Evolutionary conservation across 805 yeast genomes (phyloP), one percentile per base, ranked within the genome.

Genomic region (Candida ficus): DNA sequence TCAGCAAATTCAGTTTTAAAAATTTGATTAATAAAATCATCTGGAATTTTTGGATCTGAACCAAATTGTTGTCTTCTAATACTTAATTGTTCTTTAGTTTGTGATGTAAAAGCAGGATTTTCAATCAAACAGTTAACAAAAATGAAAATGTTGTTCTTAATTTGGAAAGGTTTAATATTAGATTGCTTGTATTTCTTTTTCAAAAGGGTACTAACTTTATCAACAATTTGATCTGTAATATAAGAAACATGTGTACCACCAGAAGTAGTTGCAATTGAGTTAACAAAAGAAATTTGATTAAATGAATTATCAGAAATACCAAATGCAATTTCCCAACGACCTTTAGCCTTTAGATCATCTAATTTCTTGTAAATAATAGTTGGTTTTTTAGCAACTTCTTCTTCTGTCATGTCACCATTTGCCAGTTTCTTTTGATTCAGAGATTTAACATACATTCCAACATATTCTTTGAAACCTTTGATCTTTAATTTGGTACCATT

Each of bases 71-170:
- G 71, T 0, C 80, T 80, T 58, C 93, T 80, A 1, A 98, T 88
- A 19, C 96, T 90, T 54, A 93, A 67, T 58, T 89, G 96, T 61
- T 93, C 99, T 57, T 93, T 93, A 0, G 99, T 93, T 66, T 93
- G 99, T 1, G 98, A 90, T 0, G 97, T 89, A 60, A 93, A 93
- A 0, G 98, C 95, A 0, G 99, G 99, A 53, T 93, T 93, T 58
- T 89, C 96, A 63, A 93, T 80, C 52, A 90, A 70, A 72, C 96
- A 88, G 62, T 93, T 93, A 46, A 93, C 70, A 54, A 93, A 93
- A 27, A 93, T 56, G 54, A 93, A 93, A 81, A 93, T 85, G 61
- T 89, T 83, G 63, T 82, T 88, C 57, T 82, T 80, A 43, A 93
- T 84, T 63, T 93, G 98, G 52, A 82, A 82, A 4, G 95, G 93